These are phyloP conservation scores for Colletotrichum incanum DNA, from an alignment of 2,329 filamentous ascomycete species.

Conservation along the genomic window DNA sequence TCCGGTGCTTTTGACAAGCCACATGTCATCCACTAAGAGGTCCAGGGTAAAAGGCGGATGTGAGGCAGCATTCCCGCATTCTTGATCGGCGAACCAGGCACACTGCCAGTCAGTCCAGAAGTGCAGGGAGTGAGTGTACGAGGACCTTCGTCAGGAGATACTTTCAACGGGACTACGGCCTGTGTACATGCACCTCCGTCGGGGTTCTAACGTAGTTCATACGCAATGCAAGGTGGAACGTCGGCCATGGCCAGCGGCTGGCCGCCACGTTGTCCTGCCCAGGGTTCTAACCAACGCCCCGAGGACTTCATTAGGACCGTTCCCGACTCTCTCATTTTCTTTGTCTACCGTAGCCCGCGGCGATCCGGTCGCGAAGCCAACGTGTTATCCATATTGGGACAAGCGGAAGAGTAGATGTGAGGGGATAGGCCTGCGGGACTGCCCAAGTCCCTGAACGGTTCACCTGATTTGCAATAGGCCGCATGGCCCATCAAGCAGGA, in stretches of 20 bases:
- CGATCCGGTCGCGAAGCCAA: conserved; percentile 17
- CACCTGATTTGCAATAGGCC: conserved; percentile 18
- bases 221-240: conserved; percentile 43
- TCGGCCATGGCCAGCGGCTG: conserved; percentile 43
- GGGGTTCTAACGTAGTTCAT: conserved; percentile 25
- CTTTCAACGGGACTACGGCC: conserved; percentile 2
- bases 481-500: conserved; percentile 1
- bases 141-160: conserved; percentile 5
- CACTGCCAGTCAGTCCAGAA: not conserved
- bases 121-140: conserved; percentile 26
- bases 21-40: conserved; percentile 19
- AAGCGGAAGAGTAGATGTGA: conserved; percentile 44
- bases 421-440: conserved; percentile 46
- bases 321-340: conserved; percentile 16
- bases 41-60: conserved; percentile 16
- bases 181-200: conserved; percentile 17
- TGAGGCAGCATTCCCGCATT: conserved; percentile 16
- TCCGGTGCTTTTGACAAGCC: conserved; percentile 26
- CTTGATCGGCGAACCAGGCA: conserved; percentile 23
- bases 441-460: conserved; percentile 24
- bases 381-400: conserved; percentile 14
- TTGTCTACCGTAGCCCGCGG: conserved; percentile 21
- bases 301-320: conserved; percentile 18
- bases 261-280: conserved; percentile 44
- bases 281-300: conserved; percentile 33